Conservation (phyloP, 2,329 filamentous ascomycete genomes). For the Phoma herbarum region DNA sequence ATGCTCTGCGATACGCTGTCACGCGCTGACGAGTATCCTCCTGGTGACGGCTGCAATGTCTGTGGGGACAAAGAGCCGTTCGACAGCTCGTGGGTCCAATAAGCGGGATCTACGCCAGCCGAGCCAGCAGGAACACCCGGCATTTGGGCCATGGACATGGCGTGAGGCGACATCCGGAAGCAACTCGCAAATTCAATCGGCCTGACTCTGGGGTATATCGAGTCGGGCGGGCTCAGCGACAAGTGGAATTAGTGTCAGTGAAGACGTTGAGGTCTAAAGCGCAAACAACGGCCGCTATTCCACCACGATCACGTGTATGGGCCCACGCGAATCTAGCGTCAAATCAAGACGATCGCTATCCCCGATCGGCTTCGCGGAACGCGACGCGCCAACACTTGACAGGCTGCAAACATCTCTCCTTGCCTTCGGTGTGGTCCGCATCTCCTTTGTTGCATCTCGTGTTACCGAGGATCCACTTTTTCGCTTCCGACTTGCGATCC, state of each 20-base stretch:
- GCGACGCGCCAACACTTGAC: conserved; percentile 23
- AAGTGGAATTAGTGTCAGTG: conserved; percentile 32
- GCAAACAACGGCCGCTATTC: conserved; percentile 26
- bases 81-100: conserved; percentile 42
- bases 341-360: conserved; percentile 20
- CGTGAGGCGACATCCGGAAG: conserved; percentile 28
- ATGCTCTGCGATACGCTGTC: conserved; percentile 37
- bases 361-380: conserved; percentile 25
- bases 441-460: conserved; percentile 33
- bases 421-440: conserved; percentile 23
- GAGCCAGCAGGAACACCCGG: conserved; percentile 36
- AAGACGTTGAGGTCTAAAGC: conserved; percentile 35
- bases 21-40: conserved; percentile 41
- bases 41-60: conserved; percentile 40
- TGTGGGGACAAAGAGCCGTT: conserved; percentile 31
- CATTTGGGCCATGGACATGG: conserved; percentile 42
- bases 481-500: conserved; percentile 14
- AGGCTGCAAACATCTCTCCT: conserved; percentile 34
- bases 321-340: conserved; percentile 19
- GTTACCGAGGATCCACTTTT: conserved; percentile 21
- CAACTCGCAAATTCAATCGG: conserved; percentile 13
- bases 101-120: conserved; percentile 46
- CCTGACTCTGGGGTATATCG: conserved; percentile 19
- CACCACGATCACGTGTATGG: conserved; percentile 22
- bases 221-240: conserved; percentile 26